Evolutionary conservation across 1,284 basidiomycete genomes (phyloP).

Genomic region (Ceratobasidium sp.): DNA sequence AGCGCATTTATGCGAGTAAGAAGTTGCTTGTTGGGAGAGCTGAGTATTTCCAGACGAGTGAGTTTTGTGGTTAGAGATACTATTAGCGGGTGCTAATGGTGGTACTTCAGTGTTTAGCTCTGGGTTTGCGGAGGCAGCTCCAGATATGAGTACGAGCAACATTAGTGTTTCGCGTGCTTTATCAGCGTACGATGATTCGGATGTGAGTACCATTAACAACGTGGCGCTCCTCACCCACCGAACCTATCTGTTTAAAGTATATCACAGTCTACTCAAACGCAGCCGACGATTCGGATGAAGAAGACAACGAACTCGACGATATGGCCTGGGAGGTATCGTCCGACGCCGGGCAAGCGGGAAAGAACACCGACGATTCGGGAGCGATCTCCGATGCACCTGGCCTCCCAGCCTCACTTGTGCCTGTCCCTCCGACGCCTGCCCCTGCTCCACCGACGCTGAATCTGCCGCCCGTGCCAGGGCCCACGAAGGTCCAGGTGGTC

Average conservation of each 20-base stretch:
- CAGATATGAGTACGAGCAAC: constrained; percentile 7
- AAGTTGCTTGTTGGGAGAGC: constrained; percentile 70
- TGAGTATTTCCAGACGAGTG: constrained; percentile 81
- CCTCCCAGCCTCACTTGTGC: constrained; percentile 26
- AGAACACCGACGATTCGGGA: constrained; percentile 29
- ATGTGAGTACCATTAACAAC: constrained; percentile 52
- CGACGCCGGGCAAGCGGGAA: constrained; percentile 43
- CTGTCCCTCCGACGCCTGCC: constrained; percentile 12
- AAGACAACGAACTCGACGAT: constrained; percentile 52
- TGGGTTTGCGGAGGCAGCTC: constrained; percentile 68
- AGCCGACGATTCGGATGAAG: constrained; percentile 55
- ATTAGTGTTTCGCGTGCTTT: not conserved
- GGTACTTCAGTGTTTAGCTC: constrained; percentile 69
- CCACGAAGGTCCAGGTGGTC: constrained; percentile 67
- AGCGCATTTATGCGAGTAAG: constrained; percentile 72
- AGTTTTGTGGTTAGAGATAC: constrained; percentile 18
- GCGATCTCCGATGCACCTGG: constrained; percentile 25
- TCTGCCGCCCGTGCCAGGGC: constrained; percentile 40
- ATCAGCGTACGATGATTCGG: constrained; percentile 48
- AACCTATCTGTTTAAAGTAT: not conserved
- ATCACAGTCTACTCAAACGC: constrained; percentile 17
- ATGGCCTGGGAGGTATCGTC: constrained; percentile 36
- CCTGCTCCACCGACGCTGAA: not conserved
- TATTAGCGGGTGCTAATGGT: constrained; percentile 1
- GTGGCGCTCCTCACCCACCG: not conserved